These are phyloP conservation scores for Ambrosiella xylebori DNA, from an alignment of 2,329 filamentous ascomycete species.

Conservation along the genomic window DNA sequence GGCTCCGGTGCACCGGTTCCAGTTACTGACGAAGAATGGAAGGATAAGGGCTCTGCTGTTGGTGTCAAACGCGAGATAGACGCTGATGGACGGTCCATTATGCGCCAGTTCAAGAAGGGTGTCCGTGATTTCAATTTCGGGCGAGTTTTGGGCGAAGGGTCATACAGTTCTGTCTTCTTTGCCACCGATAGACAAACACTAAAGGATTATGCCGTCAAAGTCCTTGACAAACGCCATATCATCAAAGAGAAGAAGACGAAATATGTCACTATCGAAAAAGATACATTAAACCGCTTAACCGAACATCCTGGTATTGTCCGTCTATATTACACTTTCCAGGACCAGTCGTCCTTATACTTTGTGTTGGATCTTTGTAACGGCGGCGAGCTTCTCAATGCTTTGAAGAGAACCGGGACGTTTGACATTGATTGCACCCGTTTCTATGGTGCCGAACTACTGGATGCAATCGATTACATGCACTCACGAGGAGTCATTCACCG, in stretches of 20 bases:
- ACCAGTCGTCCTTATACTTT: conserved; percentile 90
- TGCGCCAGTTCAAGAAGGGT: conserved; percentile 83
- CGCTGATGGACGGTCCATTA: conserved; percentile 62
- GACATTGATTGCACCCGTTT: conserved; percentile 88
- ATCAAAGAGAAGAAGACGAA: conserved; percentile 99
- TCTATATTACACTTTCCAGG: conserved; percentile 96
- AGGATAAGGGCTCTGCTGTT: conserved; percentile 82
- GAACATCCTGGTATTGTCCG: conserved; percentile 94
- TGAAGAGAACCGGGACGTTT: conserved; percentile 90
- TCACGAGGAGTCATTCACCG: conserved; percentile 88
- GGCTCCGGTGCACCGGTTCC: conserved; percentile 27
- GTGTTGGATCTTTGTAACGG: conserved; percentile 86
- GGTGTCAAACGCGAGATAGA: conserved; percentile 70
- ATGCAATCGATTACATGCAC: conserved; percentile 95
- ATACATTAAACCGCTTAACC: conserved; percentile 86
- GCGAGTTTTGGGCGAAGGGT: conserved; percentile 79
- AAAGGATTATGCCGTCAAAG: conserved; percentile 96
- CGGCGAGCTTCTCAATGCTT: conserved; percentile 75
- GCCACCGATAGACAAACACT: conserved; percentile 86
- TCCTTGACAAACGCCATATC: conserved; percentile 94
- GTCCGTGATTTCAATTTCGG: conserved; percentile 95
- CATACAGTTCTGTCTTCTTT: conserved; percentile 88
- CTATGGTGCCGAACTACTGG: conserved; percentile 88
- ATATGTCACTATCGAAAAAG: conserved; percentile 99
- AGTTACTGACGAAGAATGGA: conserved; percentile 76